Base-by-base conservation (phyloP, 352 stramenopile genomes). In the Pythium pyrilobum region DNA sequence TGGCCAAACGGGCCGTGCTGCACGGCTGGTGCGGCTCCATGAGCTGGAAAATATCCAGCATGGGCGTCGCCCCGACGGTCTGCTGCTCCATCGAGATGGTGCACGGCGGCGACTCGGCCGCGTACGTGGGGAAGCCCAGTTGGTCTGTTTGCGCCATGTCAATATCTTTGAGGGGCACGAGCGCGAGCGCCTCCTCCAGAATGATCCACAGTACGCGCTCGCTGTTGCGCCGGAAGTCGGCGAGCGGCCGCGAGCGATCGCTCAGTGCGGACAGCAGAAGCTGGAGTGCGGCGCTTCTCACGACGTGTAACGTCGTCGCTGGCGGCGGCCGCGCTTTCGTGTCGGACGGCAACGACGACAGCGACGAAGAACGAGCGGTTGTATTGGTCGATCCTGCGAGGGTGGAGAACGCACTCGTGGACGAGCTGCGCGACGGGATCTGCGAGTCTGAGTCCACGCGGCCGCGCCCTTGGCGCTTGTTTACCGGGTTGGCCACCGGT, bases 131-230 rank as follows among this genome's bases (percentile, higher is more conserved):
- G 23, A 44, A 36, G 1, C 24, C n/a, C n/a, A 49, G 16, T 18
- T 42, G 13, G 1, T 27, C 15, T n/a, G n/a, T n/a, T n/a, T n/a
- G n/a, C n/a, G n/a, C n/a, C n/a, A n/a, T n/a, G n/a, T n/a, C n/a
- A n/a, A n/a, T n/a, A 21, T 52, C 20, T 18, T 48, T 48, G 24
- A 54, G 12, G 4, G 52, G 45, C 2, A 61, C 52, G 16, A 55
- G 9, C 20, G 59, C 45, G 4, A 66, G 52, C 13, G 59, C 59
- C 13, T 66, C 59, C 53, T 89, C 77, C 28, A 89, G 60, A 10
- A 86, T 27, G 6, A 86, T 61, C 31, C 77, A 69, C 36, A 85
- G 57, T 3, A 79, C 52, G 0, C 77, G 75, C 38, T 83, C 68
- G 16, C 52, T 73, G 3, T 41, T 53, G 25, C 67, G 66, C 8